phyloP scores from a whole-genome alignment of 164 flowering plant genomes.

The Magnolia officinalis region DNA sequence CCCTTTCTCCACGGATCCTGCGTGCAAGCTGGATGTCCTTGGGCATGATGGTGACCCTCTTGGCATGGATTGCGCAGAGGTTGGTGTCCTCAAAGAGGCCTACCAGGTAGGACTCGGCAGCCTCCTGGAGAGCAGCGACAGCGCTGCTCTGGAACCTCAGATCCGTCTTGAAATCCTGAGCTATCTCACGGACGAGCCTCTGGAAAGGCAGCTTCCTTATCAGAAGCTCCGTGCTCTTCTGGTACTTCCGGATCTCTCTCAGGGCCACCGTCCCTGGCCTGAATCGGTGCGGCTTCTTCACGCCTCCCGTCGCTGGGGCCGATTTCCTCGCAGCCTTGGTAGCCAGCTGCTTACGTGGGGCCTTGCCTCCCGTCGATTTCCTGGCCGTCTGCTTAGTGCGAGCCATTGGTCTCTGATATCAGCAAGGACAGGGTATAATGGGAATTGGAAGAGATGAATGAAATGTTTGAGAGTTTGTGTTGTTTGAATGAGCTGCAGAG shows the following conservation, averaged over 20 bases:
- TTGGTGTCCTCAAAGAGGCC: constrained; percentile 22
- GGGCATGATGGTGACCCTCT: constrained; percentile 22
- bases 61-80: constrained; percentile 19
- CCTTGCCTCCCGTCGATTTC: constrained; percentile 18
- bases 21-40: constrained; percentile 19
- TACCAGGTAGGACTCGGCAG: constrained; percentile 17
- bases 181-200: constrained; percentile 11
- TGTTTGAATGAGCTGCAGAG: background rate
- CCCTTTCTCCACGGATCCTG: constrained; percentile 17
- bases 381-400: constrained; percentile 20
- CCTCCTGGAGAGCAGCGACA: constrained; percentile 18
- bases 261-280: constrained; percentile 16
- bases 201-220: constrained; percentile 15
- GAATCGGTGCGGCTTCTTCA: constrained; percentile 15
- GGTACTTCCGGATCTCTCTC: constrained; percentile 14
- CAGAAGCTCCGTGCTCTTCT: constrained; percentile 16
- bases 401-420: constrained; percentile 12
- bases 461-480: background rate
- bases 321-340: constrained; percentile 17
- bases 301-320: constrained; percentile 18
- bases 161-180: constrained; percentile 18
- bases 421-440: background rate
- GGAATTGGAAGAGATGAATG: background rate
- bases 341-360: constrained; percentile 17
- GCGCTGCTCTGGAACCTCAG: constrained; percentile 13